Conservation (phyloP, 2,329 filamentous ascomycete genomes). For the Monilinia polystroma region DNA sequence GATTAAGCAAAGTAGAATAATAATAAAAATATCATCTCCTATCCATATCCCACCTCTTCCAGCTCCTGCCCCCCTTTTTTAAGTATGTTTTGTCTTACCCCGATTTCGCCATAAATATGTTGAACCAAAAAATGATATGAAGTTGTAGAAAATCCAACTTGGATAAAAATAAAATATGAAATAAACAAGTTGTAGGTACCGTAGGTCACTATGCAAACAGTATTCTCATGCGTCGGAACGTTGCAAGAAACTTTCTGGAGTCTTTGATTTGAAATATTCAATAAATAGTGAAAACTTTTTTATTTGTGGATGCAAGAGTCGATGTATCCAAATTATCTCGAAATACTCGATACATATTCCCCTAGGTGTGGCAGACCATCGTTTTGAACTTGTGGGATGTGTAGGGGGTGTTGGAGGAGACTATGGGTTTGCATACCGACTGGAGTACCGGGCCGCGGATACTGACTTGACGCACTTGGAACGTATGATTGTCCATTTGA, state of each 20-base stretch:
- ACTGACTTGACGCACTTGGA: not conserved
- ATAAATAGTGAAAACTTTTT: not conserved
- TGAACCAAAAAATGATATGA: not conserved
- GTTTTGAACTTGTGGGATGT: not conserved
- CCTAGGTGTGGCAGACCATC: conserved; percentile 1
- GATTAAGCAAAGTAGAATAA: not conserved
- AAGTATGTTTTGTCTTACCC: conserved; percentile 11
- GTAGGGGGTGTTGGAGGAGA: not conserved
- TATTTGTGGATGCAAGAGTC: not conserved
- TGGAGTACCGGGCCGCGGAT: not conserved
- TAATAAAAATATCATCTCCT: not conserved
- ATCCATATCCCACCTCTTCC: not conserved
- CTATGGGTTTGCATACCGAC: not conserved
- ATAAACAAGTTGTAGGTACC: not conserved
- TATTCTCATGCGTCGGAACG: not conserved
- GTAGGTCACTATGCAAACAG: not conserved
- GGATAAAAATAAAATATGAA: not conserved
- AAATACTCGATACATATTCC: conserved; percentile 10
- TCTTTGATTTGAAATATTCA: not conserved
- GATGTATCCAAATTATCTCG: not conserved
- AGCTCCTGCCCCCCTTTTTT: not conserved
- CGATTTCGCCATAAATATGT: conserved; percentile 6
- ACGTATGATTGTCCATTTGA: not conserved
- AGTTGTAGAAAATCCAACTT: not conserved
- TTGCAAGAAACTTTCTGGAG: no score